Base-by-base conservation (phyloP, 2,329 filamentous ascomycete genomes). In the Diatrype stigma region DNA sequence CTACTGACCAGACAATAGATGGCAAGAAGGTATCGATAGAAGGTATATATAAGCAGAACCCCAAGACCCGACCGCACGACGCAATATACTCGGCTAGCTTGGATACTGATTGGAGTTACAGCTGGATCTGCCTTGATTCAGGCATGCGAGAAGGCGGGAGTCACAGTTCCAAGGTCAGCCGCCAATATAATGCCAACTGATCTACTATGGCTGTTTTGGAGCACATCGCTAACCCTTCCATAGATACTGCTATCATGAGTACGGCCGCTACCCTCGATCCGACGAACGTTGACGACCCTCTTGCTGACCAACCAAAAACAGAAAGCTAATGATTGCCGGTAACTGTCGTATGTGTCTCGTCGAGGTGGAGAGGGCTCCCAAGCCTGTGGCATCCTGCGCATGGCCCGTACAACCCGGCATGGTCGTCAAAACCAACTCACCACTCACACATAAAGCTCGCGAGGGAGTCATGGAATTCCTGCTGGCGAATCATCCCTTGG, bases 261-360 rank as follows among this genome's bases (percentile, higher is more conserved):
- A 84, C 76, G 84, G 77, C 63, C 57, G 47, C 64, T 55, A 63
- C 61, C 48, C 51, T 46, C 54, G 56, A 48, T 60, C 48, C 49
- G 42, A 44, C 51, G 50, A 46, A 50, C 59, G 16, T 49, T 22
- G 23, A 45, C 17, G 40, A 47, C 37, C 51, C 40, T 14, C 32
- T 38, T 56, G 51, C 76, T 80, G 66, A 80, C 68, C 67, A 69
- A 63, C 62, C 62, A 52, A 6, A 52, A 59, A 65, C 67, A 93
- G 89, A 71, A 97, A 99, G 77, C 82, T 99, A 63, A 91, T 96
- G 87, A 96, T 99, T 80, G 94, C 94, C 67, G 94, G 94, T 74
- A 99, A 97, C 76, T 99, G 94, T 74, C 91, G 94, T 78, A 99
- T 99, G 94, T 99, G 94, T 75, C 78, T 99, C 67, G 94, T 99